Evolutionary conservation across 768 basidiomycete genomes (phyloP).

Genomic region (Pleurotus sapidus): DNA sequence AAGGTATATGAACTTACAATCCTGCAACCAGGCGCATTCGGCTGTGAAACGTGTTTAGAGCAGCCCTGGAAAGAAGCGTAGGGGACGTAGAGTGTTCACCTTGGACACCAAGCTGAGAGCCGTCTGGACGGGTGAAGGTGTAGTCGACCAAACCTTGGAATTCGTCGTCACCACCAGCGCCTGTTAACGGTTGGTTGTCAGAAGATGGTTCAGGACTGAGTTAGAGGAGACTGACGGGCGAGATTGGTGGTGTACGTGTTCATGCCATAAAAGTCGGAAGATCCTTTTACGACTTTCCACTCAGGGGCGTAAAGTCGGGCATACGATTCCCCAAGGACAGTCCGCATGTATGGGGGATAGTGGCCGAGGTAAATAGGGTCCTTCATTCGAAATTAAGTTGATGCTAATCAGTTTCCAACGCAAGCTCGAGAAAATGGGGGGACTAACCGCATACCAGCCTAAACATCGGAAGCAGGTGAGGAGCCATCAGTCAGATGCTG

Average conservation of each 20-base stretch:
- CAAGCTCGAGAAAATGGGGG: constrained; percentile 11
- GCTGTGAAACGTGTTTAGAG: constrained; percentile 28
- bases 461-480: constrained; percentile 35
- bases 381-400: constrained; percentile 13
- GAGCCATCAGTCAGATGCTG: constrained; percentile 22
- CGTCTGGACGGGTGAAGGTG: constrained; percentile 62
- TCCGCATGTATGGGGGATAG: constrained; percentile 59
- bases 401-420: not conserved
- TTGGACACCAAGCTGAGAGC: constrained; percentile 61
- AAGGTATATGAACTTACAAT: constrained; percentile 38
- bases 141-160: constrained; percentile 61
- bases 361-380: constrained; percentile 72
- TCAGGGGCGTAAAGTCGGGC: constrained; percentile 55
- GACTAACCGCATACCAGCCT: constrained; percentile 60
- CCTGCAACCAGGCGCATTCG: constrained; percentile 65
- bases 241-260: constrained; percentile 72
- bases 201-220: not conserved
- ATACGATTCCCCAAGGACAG: constrained; percentile 56
- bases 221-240: constrained; percentile 36
- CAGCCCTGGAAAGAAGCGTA: not conserved
- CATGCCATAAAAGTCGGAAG: constrained; percentile 72
- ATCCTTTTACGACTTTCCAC: constrained; percentile 53
- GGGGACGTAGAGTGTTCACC: constrained; percentile 27
- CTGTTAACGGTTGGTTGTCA: constrained; percentile 25
- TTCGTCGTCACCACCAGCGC: constrained; percentile 58